Evolutionary conservation across 306 rosid genomes (phyloP).

Genomic region (Ammopiptanthus mongolicus): DNA sequence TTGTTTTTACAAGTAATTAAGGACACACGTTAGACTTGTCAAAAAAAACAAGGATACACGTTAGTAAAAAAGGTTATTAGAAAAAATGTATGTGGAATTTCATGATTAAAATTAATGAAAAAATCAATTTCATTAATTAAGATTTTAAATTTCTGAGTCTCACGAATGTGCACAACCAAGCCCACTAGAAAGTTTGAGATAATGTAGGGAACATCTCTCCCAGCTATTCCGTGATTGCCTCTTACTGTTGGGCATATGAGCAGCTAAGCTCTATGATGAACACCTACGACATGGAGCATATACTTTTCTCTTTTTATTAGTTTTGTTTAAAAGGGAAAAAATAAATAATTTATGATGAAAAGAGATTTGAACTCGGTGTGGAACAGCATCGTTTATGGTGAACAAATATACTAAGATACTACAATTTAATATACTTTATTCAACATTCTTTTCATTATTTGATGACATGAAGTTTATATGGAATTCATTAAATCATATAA

Average conservation of each 20-base stretch:
- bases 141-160: neutral
- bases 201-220: conserved; percentile 3
- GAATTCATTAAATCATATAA: too few species aligned
- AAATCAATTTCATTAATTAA: neutral
- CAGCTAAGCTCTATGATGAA: neutral
- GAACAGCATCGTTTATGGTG: too few species aligned
- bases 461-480: too few species aligned
- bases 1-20: too few species aligned
- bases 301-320: neutral
- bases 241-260: conserved; percentile 34
- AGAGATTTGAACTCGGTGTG: neutral
- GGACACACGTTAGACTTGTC: too few species aligned
- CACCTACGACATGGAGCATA: neutral
- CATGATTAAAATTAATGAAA: too few species aligned
- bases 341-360: neutral
- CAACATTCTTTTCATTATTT: too few species aligned
- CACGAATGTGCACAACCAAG: neutral
- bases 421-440: too few species aligned
- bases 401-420: too few species aligned
- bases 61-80: too few species aligned
- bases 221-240: conserved; percentile 28
- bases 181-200: neutral
- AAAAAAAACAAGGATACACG: too few species aligned
- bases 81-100: too few species aligned
- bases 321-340: neutral